Percentiles rank a stretch among this genome's conserved stretches.
Evolutionary conservation across 768 basidiomycete species (phyloP).

Genomic region (Tylopilus felleus): DNA sequence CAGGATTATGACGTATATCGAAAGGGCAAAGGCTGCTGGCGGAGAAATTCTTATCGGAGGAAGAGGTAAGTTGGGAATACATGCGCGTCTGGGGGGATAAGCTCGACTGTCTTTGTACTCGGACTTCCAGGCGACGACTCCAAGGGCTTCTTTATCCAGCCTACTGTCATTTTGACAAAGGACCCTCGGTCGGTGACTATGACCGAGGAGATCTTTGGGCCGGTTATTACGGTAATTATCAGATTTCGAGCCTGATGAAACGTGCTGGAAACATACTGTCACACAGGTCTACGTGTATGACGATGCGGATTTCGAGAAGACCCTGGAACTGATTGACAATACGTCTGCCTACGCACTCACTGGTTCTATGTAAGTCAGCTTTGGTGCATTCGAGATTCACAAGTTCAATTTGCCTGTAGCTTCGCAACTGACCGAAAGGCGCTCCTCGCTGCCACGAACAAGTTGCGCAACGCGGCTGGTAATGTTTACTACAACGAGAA

Average conservation of each 20-base stretch:
- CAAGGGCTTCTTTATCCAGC: slow-evolving; percentile 90
- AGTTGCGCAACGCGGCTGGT: slow-evolving; percentile 86
- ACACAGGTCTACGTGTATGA: slow-evolving; percentile 81
- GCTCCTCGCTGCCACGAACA: slow-evolving; percentile 74
- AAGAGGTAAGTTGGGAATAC: slow-evolving; percentile 43
- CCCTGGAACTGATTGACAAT: slow-evolving; percentile 79
- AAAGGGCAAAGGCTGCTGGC: slow-evolving; percentile 85
- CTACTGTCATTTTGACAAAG: slow-evolving; percentile 90
- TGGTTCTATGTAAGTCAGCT: slow-evolving; percentile 75
- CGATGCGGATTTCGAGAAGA: slow-evolving; percentile 83
- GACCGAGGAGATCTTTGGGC: slow-evolving; percentile 95
- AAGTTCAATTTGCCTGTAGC: slow-evolving; percentile 39
- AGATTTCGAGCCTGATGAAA: neutral
- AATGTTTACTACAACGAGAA: slow-evolving; percentile 99
- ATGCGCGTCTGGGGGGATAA: neutral
- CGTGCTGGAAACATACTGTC: neutral
- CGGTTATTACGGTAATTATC: slow-evolving; percentile 75
- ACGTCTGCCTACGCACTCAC: slow-evolving; percentile 90
- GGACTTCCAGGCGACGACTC: slow-evolving; percentile 68
- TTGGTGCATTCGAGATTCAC: neutral
- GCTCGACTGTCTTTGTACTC: neutral
- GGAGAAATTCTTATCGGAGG: slow-evolving; percentile 89
- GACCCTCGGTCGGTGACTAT: slow-evolving; percentile 89
- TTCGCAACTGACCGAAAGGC: slow-evolving; percentile 82
- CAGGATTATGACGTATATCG: slow-evolving; percentile 77